phyloP scores from a whole-genome alignment of 129 eudicot genomes.

The Flaveria linearis region DNA sequence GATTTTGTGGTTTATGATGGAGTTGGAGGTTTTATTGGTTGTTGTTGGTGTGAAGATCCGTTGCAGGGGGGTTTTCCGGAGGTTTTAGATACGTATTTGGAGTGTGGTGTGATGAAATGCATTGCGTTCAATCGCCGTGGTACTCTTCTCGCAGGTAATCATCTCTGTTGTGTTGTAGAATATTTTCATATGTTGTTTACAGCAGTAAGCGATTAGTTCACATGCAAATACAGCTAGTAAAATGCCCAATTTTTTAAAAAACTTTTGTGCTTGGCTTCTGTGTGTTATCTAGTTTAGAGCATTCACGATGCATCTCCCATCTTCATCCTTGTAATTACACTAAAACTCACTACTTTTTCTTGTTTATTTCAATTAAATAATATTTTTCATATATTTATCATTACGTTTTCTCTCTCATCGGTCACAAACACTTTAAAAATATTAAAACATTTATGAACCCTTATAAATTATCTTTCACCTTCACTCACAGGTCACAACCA shows the following conservation, averaged over 20 bases:
- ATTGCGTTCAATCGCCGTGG: slow-evolving; percentile 91
- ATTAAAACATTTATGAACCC: too few relatives aligned
- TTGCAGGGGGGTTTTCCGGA: slow-evolving; percentile 92
- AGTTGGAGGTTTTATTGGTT: neutral
- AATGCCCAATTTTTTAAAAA: neutral
- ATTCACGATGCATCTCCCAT: too few relatives aligned
- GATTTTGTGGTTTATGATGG: neutral
- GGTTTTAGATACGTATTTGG: slow-evolving; percentile 82
- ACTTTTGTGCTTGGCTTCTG: neutral
- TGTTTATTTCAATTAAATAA: too few relatives aligned
- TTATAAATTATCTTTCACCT: too few relatives aligned
- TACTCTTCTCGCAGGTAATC: slow-evolving; percentile 82
- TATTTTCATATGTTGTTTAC: neutral
- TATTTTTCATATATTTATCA: too few relatives aligned
- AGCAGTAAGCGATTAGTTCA: too few relatives aligned
- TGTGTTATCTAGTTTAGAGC: neutral
- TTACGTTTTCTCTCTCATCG: too few relatives aligned
- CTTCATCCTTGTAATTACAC: too few relatives aligned
- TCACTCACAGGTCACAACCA: too few relatives aligned
- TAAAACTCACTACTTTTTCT: too few relatives aligned
- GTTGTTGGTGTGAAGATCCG: slow-evolving; percentile 53
- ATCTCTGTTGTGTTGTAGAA: neutral
- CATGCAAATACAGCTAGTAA: too few relatives aligned
- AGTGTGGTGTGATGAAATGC: slow-evolving; percentile 82
- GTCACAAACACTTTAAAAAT: too few relatives aligned